Conservation (phyloP, 2,329 filamentous ascomycete species). For the Byssothecium circinans region DNA sequence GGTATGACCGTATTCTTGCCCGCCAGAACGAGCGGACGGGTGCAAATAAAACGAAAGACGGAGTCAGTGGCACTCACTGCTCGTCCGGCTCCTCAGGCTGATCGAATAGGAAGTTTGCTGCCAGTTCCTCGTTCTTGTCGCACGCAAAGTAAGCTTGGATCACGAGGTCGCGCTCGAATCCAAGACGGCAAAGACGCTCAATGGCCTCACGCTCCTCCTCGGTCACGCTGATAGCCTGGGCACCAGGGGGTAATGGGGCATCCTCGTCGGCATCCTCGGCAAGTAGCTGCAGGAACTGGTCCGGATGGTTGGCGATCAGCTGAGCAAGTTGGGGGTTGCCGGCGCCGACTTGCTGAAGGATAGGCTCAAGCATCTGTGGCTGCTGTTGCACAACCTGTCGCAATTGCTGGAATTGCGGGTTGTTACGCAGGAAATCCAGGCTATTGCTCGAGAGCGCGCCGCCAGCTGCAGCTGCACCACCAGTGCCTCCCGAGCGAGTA, state of each 20-base stretch:
- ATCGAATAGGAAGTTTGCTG: constrained; percentile 97
- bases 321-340: constrained; percentile 94
- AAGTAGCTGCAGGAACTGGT: constrained; percentile 87
- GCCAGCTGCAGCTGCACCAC: constrained; percentile 55
- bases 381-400: constrained; percentile 97
- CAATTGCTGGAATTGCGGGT: constrained; percentile 96
- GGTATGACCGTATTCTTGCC: constrained; percentile 8
- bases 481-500: constrained; percentile 51
- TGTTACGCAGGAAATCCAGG: constrained; percentile 90
- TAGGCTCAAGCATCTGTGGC: constrained; percentile 97
- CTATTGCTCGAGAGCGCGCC: constrained; percentile 66
- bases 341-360: constrained; percentile 90
- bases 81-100: constrained; percentile 84
- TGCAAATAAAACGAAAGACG: not conserved
- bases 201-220: constrained; percentile 97
- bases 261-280: constrained; percentile 87
- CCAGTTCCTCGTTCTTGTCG: constrained; percentile 98
- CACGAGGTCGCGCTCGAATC: constrained; percentile 88
- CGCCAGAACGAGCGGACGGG: not conserved
- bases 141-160: constrained; percentile 99
- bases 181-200: constrained; percentile 88
- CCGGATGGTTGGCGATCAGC: constrained; percentile 87
- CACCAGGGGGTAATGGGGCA: constrained; percentile 80
- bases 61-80: constrained; percentile 21
- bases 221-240: constrained; percentile 86